Evolutionary conservation across 257 asterid genomes (phyloP).

Genomic region (Fraxinus pennsylvanica): DNA sequence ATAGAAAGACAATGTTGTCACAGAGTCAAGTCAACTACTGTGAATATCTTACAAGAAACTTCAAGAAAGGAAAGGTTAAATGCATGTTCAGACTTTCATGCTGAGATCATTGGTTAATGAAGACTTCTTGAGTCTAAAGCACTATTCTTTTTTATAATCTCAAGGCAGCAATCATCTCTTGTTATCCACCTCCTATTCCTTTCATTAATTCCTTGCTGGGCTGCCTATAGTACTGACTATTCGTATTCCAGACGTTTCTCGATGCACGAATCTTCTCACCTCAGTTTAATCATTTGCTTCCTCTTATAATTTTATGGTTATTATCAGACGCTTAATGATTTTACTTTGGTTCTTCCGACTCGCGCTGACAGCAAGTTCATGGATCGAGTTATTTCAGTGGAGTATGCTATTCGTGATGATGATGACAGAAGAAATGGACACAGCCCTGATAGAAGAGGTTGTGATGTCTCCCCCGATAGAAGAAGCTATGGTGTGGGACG

Average conservation of each 20-base stretch:
- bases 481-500: slow-evolving; percentile 66
- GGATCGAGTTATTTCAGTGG: slow-evolving; percentile 89
- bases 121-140: background rate
- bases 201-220: background rate
- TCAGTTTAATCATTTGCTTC: slow-evolving; percentile 11
- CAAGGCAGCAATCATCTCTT: background rate
- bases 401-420: slow-evolving; percentile 77
- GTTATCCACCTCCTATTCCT: background rate
- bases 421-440: slow-evolving; percentile 70
- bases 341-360: slow-evolving; percentile 11
- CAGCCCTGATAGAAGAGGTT: slow-evolving; percentile 84
- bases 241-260: background rate
- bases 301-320: background rate
- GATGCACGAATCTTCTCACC: slow-evolving; percentile 1
- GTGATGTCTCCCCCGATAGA: slow-evolving; percentile 60
- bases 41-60: slow-evolving; percentile 1
- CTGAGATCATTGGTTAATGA: background rate
- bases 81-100: background rate
- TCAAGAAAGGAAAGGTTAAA: background rate
- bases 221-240: background rate
- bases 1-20: background rate
- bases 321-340: background rate
- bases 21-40: background rate
- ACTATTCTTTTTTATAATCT: background rate
- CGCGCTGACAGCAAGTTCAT: slow-evolving; percentile 64